Evolutionary conservation across 441 rosid genomes (phyloP).

Genomic region (Eutrema salsugineum): DNA sequence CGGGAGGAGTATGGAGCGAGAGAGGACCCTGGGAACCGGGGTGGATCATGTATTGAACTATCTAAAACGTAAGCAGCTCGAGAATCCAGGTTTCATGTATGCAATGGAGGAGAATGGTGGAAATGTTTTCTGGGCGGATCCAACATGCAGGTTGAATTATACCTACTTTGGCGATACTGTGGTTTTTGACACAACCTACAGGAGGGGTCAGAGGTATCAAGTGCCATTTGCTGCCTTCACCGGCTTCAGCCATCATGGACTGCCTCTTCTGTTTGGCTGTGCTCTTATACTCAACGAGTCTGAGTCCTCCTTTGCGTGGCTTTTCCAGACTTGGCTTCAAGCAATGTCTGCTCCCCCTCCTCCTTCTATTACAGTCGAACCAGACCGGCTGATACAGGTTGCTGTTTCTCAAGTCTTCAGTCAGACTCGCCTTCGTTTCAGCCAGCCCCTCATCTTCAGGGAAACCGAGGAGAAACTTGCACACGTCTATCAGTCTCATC

Average conservation of each 20-base stretch:
- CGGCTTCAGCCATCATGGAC: constrained; percentile 74
- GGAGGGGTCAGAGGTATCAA: constrained; percentile 39
- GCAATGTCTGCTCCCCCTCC: constrained; percentile 60
- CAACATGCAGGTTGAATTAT: constrained; percentile 51
- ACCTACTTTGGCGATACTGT: constrained; percentile 61
- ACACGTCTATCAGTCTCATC: constrained; percentile 52
- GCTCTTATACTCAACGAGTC: constrained; percentile 66
- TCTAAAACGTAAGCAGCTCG: constrained; percentile 54
- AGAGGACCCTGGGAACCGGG: constrained; percentile 43
- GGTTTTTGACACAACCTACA: constrained; percentile 51
- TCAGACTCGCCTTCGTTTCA: constrained; percentile 59
- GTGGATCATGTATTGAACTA: constrained; percentile 46
- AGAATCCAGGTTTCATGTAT: constrained; percentile 61
- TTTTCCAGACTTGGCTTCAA: constrained; percentile 65
- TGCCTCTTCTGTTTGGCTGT: constrained; percentile 68
- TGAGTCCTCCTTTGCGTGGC: constrained; percentile 60
- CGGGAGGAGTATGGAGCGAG: constrained; percentile 36
- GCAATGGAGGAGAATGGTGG: constrained; percentile 44
- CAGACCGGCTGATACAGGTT: constrained; percentile 48
- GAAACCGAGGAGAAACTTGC: constrained; percentile 66
- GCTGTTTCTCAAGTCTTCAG: constrained; percentile 59
- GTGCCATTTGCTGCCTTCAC: constrained; percentile 73
- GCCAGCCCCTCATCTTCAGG: constrained; percentile 45
- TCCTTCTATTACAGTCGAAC: constrained; percentile 64
- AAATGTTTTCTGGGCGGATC: constrained; percentile 75